Evolutionary conservation across 139 green algal species (phyloP), one percentile per base, ranked within the genome.

Genomic region (Volvox reticuliferus): DNA sequence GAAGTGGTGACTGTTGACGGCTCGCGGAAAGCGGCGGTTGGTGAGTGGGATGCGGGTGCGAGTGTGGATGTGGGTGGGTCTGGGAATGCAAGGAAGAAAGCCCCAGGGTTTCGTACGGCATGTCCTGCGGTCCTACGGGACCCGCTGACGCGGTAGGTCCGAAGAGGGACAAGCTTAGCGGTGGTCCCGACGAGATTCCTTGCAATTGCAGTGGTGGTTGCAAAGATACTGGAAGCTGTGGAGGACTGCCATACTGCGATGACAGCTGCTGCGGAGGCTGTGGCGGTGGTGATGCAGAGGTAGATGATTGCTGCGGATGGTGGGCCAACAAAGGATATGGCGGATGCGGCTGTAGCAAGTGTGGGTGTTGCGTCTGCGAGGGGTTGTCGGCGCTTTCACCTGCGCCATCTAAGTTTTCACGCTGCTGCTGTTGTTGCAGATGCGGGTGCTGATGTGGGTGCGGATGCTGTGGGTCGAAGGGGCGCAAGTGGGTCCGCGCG

Each of bases 341-440:
- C 20, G 33, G 76, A 35, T 55, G 76, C 17, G 76, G 78, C 30
- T 84, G 78, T 22, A 84, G 78, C 19, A 32, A 30, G 21, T 79
- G 71, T 18, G 32, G 71, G 21, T 79, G 71, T 30, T 81, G 75
- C 1, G 32, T 19, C 71, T 79, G 71, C 28, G 20, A 32, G 71
- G n/a, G 26, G 2, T 79, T 24, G 30, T 17, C 33, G 1, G 32
- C 75, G 75, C 24, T 35, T 24, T 18, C 75, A 17, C 3, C 32
- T 18, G 32, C 75, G 30, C 75, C 75, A 35, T 28, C 32, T 55
- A 81, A 81, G n/a, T 65, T 26, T 32, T 84, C 78, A 24, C 16
- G 78, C 36, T 84, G 78, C 78, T 84, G 78, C 78, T 68, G 78
- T 17, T 69, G 78, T 67, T 84, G 78, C 68, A n/a, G 17, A 16